A percentile compares a stretch with the other conserved stretches of the same genome.
phyloP scores from a whole-genome alignment of 2,329 filamentous ascomycete species.

The Westerdykella sp. region DNA sequence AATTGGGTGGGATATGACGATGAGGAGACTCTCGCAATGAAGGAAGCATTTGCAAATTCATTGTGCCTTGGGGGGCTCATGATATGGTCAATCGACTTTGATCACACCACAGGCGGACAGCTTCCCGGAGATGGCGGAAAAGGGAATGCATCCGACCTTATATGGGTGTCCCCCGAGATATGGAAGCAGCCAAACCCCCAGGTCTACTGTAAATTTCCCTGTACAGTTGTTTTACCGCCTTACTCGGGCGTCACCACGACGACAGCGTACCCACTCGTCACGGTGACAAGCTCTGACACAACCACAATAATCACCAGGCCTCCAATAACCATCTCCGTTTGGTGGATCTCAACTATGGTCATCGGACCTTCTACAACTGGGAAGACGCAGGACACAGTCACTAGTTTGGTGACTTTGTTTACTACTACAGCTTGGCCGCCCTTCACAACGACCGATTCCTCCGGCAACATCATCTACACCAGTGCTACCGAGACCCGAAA shows the following conservation, averaged over 20 bases:
- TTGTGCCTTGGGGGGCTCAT: constrained; percentile 20
- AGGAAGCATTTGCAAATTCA: constrained; percentile 40
- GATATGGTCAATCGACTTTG: constrained; percentile 12
- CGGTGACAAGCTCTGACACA: constrained; percentile 2
- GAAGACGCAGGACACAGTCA: not conserved
- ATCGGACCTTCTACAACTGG: not conserved
- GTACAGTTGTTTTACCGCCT: constrained; percentile 5
- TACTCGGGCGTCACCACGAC: constrained; percentile 3
- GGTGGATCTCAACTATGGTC: constrained; percentile 3
- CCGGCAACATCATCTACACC: constrained; percentile 1
- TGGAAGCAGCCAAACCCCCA: constrained; percentile 2
- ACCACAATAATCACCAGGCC: constrained; percentile 4
- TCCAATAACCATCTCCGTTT: constrained; percentile 5
- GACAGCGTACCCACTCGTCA: constrained; percentile 5
- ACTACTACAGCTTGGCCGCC: constrained; percentile 3
- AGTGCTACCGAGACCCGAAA: constrained; percentile 1
- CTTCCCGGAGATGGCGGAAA: constrained; percentile 5
- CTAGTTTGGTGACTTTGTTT: not conserved
- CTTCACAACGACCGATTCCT: constrained; percentile 1
- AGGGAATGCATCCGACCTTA: constrained; percentile 2
- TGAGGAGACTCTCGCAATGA: constrained; percentile 35
- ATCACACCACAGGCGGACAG: not conserved
- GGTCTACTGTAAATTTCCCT: constrained; percentile 6
- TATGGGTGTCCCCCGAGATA: constrained; percentile 4
- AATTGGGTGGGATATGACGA: constrained; percentile 40